Base-by-base conservation (phyloP, 768 basidiomycete genomes). In the Lyophyllum decastes region DNA sequence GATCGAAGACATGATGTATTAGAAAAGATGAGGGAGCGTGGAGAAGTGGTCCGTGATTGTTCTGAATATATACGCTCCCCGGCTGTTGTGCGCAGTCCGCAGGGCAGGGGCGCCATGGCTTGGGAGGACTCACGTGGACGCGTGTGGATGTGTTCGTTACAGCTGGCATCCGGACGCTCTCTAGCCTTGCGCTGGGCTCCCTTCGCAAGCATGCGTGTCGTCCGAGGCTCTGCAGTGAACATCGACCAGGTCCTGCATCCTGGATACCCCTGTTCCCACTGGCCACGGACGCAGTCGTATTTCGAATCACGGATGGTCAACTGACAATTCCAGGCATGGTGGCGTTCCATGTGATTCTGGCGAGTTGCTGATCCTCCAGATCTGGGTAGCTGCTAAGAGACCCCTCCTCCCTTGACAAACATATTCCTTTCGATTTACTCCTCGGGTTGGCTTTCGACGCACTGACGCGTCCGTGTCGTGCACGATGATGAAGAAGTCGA, bases 1-100 rank as follows among this genome's bases (percentile, higher is more conserved):
- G 55, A 84, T 77, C 19, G 70, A 59, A 50, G 77, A 71, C 82
- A 83, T 83, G 49, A 5, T 40, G 30, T 25, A 47, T 30, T 10
- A 40, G 22, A 9, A 10, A 19, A 30, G 47, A 33, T 1, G 19
- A 40, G 49, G n/a, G 16, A 1, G 30, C n/a, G n/a, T 26, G 10
- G 33, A 21, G 9, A 25, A 1, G 16, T 34, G 16, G 52, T 46
- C 25, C 38, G 60, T 53, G 52, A 61, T 55, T 56, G 14, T 33
- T n/a, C n/a, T n/a, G n/a, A 38, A 16, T 16, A 3, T 6, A 3
- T 38, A 6, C 35, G 3, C 35, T 12, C 14, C 35, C 35, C 6
- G 8, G 35, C 35, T n/a, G n/a, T n/a, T n/a, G n/a, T n/a, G n/a
- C n/a, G n/a, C n/a, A n/a, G n/a, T n/a, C n/a, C n/a, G n/a, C n/a